phyloP scores from a whole-genome alignment of 768 basidiomycete species.

The Leccinum subgranulosum region DNA sequence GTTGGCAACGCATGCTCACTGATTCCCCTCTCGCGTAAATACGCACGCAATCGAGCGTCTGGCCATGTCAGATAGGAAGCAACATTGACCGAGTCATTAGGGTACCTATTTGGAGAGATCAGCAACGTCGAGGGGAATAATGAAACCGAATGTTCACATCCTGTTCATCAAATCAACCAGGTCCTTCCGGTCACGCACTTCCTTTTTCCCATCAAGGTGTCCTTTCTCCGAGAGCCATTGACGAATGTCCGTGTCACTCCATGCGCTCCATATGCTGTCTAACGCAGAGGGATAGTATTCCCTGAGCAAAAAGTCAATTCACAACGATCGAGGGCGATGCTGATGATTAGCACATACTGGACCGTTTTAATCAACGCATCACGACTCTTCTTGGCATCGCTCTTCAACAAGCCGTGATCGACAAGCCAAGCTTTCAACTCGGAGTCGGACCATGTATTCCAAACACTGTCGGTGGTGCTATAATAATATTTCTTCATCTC shows the following conservation, averaged over 20 bases:
- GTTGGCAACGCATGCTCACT: slow-evolving; percentile 66
- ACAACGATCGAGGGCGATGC: no score
- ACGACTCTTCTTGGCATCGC: slow-evolving; percentile 57
- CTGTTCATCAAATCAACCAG: slow-evolving; percentile 67
- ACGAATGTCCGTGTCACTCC: slow-evolving; percentile 72
- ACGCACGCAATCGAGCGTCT: slow-evolving; percentile 88
- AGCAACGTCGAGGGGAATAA: not conserved
- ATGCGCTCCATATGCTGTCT: slow-evolving; percentile 62
- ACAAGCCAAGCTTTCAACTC: slow-evolving; percentile 80
- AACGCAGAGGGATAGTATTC: slow-evolving; percentile 65
- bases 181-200: slow-evolving; percentile 68
- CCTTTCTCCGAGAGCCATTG: slow-evolving; percentile 74
- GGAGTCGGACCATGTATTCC: slow-evolving; percentile 72
- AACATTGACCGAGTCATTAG: slow-evolving; percentile 42
- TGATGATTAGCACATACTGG: slow-evolving; percentile 37
- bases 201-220: slow-evolving; percentile 50
- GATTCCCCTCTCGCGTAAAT: slow-evolving; percentile 74
- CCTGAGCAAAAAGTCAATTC: slow-evolving; percentile 31
- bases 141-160: slow-evolving; percentile 45
- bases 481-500: slow-evolving; percentile 84
- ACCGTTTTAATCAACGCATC: slow-evolving; percentile 80
- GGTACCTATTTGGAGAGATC: slow-evolving; percentile 42
- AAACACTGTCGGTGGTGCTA: slow-evolving; percentile 48
- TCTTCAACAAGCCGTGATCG: slow-evolving; percentile 67
- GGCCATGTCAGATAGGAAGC: slow-evolving; percentile 85